These are phyloP conservation scores for Dimocarpus longan DNA, from an alignment of 345 rosid genomes.

Conservation along the genomic window DNA sequence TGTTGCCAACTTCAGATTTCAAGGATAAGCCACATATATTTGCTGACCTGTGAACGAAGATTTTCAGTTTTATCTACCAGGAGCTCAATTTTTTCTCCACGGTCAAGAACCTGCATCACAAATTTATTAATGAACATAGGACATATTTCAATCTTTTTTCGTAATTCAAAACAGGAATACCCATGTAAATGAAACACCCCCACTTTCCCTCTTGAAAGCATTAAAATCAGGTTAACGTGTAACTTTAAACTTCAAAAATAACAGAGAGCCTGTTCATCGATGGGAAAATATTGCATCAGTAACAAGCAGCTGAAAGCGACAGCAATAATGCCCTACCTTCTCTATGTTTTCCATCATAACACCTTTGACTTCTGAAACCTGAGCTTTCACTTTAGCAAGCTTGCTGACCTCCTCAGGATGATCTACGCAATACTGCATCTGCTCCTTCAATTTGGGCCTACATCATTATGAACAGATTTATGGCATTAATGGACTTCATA, in stretches of 20 bases:
- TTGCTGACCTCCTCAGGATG: slow-evolving; percentile 84
- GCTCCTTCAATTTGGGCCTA: slow-evolving; percentile 65
- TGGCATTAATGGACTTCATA: background rate
- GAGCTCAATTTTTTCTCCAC: slow-evolving; percentile 80
- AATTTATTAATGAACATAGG: background rate
- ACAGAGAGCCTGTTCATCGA: background rate
- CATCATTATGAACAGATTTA: background rate
- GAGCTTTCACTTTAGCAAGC: slow-evolving; percentile 86
- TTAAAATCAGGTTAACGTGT: background rate
- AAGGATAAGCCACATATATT: background rate
- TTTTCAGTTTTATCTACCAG: slow-evolving; percentile 82
- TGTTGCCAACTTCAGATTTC: background rate
- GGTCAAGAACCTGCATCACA: slow-evolving; percentile 61
- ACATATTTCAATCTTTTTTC: background rate
- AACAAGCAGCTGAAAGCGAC: slow-evolving; percentile 5
- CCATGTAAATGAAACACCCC: background rate
- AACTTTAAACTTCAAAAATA: background rate
- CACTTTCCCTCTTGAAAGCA: background rate
- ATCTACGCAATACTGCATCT: slow-evolving; percentile 70
- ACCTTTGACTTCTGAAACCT: slow-evolving; percentile 87
- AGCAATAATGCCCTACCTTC: slow-evolving; percentile 47
- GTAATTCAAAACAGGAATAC: background rate
- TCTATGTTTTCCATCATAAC: slow-evolving; percentile 96
- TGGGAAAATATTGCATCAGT: background rate
- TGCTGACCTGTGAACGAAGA: slow-evolving; percentile 68